A percentile compares a stretch with the other conserved stretches of the same genome.
Conservation (phyloP, 257 asterid genomes). For the Cruciata laevipes region DNA sequence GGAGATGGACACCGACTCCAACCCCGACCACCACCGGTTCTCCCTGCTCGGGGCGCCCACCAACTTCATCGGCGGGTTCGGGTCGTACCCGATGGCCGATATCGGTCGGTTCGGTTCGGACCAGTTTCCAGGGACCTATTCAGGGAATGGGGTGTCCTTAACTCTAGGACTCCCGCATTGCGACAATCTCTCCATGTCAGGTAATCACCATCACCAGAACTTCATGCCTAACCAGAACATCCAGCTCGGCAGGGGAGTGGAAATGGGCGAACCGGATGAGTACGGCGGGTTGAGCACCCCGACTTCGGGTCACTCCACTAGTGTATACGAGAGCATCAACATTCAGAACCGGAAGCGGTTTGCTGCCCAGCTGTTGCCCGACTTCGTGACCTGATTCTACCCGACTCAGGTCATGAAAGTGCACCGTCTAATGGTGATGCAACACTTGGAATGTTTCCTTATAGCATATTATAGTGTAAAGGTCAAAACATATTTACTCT, state of each 20-base stretch:
- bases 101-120: conserved; percentile 62
- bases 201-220: conserved; percentile 57
- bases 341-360: conserved; percentile 73
- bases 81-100: conserved; percentile 66
- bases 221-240: conserved; percentile 55
- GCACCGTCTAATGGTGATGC: too few relatives aligned
- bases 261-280: conserved; percentile 46
- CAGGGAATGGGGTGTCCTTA: conserved; percentile 73
- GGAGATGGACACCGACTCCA: conserved; percentile 34
- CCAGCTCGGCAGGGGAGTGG: conserved; percentile 48
- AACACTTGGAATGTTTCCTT: conserved; percentile 21
- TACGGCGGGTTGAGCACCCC: conserved; percentile 37
- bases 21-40: conserved; percentile 43
- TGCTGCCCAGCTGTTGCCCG: conserved; percentile 78
- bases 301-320: conserved; percentile 40
- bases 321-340: conserved; percentile 61
- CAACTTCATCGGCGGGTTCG: conserved; percentile 85
- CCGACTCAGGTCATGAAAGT: background rate
- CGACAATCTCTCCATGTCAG: conserved; percentile 63
- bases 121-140: conserved; percentile 60
- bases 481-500: conserved; percentile 23
- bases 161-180: conserved; percentile 87
- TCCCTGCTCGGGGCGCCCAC: conserved; percentile 68
- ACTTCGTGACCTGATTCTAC: conserved; percentile 53
- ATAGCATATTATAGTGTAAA: conserved; percentile 45